Evolutionary conservation across 495 filamentous ascomycete species (phyloP).

Genomic region (Penicillium manginii): DNA sequence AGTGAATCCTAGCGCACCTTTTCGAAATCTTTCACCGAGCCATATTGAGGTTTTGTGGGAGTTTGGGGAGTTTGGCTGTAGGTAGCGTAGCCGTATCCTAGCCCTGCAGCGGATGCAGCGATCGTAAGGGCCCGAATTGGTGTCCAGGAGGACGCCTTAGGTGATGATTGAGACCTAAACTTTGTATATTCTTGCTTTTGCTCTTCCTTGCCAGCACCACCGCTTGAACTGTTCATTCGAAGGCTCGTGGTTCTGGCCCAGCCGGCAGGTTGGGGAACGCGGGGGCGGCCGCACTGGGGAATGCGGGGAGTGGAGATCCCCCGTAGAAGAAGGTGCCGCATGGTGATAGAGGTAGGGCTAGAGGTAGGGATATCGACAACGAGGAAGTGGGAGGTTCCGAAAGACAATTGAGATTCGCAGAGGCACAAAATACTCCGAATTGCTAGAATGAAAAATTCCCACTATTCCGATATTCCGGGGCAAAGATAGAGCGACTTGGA

Average conservation of each 20-base stretch:
- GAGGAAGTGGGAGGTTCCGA: too few relatives aligned
- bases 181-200: conserved; percentile 9
- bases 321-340: conserved; percentile 33
- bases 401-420: not conserved
- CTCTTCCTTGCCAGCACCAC: conserved; percentile 4
- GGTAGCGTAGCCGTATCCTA: conserved; percentile 41
- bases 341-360: conserved; percentile 16
- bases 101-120: conserved; percentile 40
- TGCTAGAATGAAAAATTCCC: not conserved
- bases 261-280: conserved; percentile 14
- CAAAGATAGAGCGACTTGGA: conserved; percentile 19
- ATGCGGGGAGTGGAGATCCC: conserved; percentile 37
- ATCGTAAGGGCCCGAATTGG: conserved; percentile 34
- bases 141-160: conserved; percentile 32
- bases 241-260: conserved; percentile 19
- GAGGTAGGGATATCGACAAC: too few relatives aligned
- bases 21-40: conserved; percentile 43
- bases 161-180: conserved; percentile 23
- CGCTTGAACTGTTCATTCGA: conserved; percentile 20
- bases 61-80: conserved; percentile 20
- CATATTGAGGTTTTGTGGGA: conserved; percentile 38
- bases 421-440: not conserved
- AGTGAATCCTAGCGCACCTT: conserved; percentile 36
- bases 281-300: conserved; percentile 25
- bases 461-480: not conserved